A percentile compares a stretch with the other conserved stretches of the same genome.
These are phyloP conservation scores for Adiantum capillusveneris DNA, from an alignment of 75 land plant species.

Conservation along the genomic window DNA sequence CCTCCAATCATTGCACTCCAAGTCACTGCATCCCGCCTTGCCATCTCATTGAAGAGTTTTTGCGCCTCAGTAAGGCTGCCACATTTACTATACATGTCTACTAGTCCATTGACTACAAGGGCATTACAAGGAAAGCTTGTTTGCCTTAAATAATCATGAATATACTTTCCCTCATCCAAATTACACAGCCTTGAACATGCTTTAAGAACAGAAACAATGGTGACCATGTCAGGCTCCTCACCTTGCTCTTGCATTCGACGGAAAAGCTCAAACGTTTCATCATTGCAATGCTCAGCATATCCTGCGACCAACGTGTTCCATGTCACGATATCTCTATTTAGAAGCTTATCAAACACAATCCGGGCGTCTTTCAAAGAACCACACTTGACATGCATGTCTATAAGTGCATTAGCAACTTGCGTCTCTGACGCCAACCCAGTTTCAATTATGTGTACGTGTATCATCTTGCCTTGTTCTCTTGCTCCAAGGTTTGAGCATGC, in stretches of 20 bases:
- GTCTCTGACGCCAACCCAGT: not conserved
- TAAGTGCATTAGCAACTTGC: slow-evolving; percentile 3
- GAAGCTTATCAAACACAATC: slow-evolving; percentile 5
- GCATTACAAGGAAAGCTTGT: slow-evolving; percentile 16
- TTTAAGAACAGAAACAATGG: slow-evolving; percentile 40
- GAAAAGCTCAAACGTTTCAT: slow-evolving; percentile 41
- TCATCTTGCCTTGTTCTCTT: slow-evolving; percentile 1
- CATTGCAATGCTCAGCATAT: slow-evolving; percentile 7
- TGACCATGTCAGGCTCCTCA: slow-evolving; percentile 11
- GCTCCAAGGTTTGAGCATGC: slow-evolving; percentile 3
- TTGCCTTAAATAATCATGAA: slow-evolving; percentile 17
- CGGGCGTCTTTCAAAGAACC: not conserved
- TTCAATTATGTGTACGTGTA: slow-evolving; percentile 4
- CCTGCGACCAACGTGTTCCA: slow-evolving; percentile 10
- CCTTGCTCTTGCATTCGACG: slow-evolving; percentile 32
- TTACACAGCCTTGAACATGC: slow-evolving; percentile 30
- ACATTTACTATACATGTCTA: slow-evolving; percentile 34
- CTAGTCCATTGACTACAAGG: slow-evolving; percentile 24
- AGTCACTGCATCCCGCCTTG: slow-evolving; percentile 30
- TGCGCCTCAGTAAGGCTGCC: slow-evolving; percentile 9
- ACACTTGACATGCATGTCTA: slow-evolving; percentile 13
- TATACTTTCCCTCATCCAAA: slow-evolving; percentile 14
- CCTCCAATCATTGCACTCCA: slow-evolving; percentile 30
- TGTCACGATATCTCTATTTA: not conserved
- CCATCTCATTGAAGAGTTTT: slow-evolving; percentile 27